Conservation (phyloP, 2,329 filamentous ascomycete genomes). For the Colletotrichum caudatum region DNA sequence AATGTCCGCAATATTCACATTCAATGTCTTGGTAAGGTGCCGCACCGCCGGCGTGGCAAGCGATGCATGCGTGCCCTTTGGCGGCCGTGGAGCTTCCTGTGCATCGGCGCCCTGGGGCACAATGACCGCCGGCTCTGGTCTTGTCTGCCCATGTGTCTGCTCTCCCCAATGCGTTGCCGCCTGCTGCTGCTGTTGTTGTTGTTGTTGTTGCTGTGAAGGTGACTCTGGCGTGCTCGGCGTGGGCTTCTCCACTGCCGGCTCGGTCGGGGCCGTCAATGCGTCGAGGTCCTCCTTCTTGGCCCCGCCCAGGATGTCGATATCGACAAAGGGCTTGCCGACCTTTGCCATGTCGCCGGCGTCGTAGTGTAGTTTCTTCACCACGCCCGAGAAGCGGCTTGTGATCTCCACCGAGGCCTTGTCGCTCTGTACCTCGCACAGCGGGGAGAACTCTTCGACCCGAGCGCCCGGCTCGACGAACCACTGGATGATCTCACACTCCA, state of each 20-base stretch:
- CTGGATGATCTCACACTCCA: constrained; percentile 98
- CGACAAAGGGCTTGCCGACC: constrained; percentile 92
- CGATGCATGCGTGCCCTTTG: constrained; percentile 74
- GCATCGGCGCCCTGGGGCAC: constrained; percentile 4
- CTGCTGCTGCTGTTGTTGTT: constrained; percentile 7
- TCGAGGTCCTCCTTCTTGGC: constrained; percentile 72
- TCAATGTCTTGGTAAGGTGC: constrained; percentile 84
- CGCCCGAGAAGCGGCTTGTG: constrained; percentile 92
- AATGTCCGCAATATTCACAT: constrained; percentile 82
- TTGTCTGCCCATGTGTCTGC: constrained; percentile 23
- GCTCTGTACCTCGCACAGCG: constrained; percentile 96
- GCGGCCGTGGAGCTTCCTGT: constrained; percentile 46
- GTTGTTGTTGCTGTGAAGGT: constrained; percentile 10
- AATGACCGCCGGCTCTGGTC: constrained; percentile 25
- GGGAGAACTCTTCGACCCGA: constrained; percentile 96
- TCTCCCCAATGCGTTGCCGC: background rate
- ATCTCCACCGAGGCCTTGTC: constrained; percentile 95
- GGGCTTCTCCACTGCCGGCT: constrained; percentile 44
- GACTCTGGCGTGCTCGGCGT: constrained; percentile 43
- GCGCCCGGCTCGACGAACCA: constrained; percentile 99
- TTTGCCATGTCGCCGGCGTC: constrained; percentile 96
- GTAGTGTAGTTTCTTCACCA: constrained; percentile 96
- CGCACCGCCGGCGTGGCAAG: constrained; percentile 94
- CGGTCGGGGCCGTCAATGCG: constrained; percentile 42
- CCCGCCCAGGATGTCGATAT: constrained; percentile 91